Evolutionary conservation across 2,329 filamentous ascomycete genomes (phyloP).

Genomic region (Sporothrix schenckii): DNA sequence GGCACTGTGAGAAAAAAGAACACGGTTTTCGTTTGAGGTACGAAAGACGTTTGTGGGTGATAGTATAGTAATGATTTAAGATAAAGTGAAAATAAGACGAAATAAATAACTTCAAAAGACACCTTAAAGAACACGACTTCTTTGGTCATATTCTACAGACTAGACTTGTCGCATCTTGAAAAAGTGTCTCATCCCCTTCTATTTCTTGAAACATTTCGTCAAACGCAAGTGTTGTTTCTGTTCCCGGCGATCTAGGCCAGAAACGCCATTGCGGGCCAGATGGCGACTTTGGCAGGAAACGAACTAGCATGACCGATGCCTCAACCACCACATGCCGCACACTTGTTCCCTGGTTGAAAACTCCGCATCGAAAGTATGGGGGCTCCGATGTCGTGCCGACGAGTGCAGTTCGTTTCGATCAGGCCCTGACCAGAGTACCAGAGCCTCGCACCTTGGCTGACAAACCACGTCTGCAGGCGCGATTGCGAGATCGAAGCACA

Average conservation of each 20-base stretch:
- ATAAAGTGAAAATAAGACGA: background rate
- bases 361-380: background rate
- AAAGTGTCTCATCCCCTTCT: too few relatives aligned
- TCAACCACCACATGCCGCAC: background rate
- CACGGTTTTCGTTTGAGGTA: too few relatives aligned
- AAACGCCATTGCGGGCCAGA: slow-evolving; percentile 20
- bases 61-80: background rate
- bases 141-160: background rate
- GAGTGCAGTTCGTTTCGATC: background rate
- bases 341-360: background rate
- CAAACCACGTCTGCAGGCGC: background rate
- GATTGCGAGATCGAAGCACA: slow-evolving; percentile 6
- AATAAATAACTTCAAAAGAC: background rate
- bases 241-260: background rate
- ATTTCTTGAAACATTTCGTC: too few relatives aligned
- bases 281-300: background rate
- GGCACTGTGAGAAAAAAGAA: too few relatives aligned
- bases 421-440: background rate
- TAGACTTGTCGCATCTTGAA: background rate
- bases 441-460: slow-evolving; percentile 8
- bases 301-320: background rate
- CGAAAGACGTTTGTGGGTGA: background rate
- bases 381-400: background rate
- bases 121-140: background rate
- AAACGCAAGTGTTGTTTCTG: background rate